Percentiles rank a stretch among this genome's conserved stretches.
Conservation (phyloP, 2,329 filamentous ascomycete genomes). For the Fusarium sp. region DNA sequence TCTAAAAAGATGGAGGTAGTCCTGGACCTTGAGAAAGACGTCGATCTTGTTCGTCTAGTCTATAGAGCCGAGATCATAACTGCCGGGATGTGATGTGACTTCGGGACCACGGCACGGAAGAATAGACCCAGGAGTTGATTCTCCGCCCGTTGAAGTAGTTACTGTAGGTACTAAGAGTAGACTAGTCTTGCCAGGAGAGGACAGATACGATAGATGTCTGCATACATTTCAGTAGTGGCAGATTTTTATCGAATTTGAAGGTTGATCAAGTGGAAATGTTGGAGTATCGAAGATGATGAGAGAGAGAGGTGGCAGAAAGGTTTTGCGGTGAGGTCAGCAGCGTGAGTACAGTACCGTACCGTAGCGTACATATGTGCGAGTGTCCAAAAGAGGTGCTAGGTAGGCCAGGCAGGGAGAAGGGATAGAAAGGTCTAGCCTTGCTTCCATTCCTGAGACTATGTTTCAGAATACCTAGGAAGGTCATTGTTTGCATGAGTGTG, state of each 20-base stretch:
- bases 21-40: not conserved
- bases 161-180: not conserved
- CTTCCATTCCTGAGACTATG: slow-evolving; percentile 18
- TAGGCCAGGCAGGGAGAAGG: not conserved
- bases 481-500: slow-evolving; percentile 20
- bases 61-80: not conserved
- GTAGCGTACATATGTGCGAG: not conserved
- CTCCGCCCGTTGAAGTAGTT: not conserved
- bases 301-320: slow-evolving; percentile 19
- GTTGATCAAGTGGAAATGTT: not conserved
- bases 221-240: not conserved
- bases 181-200: not conserved
- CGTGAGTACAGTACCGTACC: not conserved
- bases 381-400: not conserved
- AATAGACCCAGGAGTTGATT: not conserved
- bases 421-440: slow-evolving; percentile 17
- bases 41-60: slow-evolving; percentile 1
- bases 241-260: not conserved
- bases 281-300: not conserved
- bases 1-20: not conserved
- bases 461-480: slow-evolving; percentile 18
- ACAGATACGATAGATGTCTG: not conserved
- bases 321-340: not conserved
- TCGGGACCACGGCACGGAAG: slow-evolving; percentile 4
- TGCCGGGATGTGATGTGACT: not conserved